Evolutionary conservation across 345 rosid species (phyloP), one percentile per base, ranked within the genome.

Genomic region (Sisymbrium altissimum): DNA sequence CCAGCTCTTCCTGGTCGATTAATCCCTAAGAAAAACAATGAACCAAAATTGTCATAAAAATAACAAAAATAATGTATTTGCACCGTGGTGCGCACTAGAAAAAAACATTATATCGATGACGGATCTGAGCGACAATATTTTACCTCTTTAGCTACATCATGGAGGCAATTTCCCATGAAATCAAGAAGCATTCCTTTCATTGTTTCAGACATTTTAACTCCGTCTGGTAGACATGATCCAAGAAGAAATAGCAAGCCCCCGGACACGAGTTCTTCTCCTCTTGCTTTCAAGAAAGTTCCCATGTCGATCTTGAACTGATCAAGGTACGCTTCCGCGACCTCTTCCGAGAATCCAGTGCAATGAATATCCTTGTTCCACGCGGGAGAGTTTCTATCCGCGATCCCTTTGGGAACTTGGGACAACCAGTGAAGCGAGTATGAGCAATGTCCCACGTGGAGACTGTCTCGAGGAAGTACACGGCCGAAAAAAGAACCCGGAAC

Each of bases 361-460:
- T 85, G 84, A 12, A 85, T 72, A 40, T 81, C 84, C 27, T 73
- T 78, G 60, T 81, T 85, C 81, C 80, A 83, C 0, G 80, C 80
- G 0, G 76, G 71, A 17, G 84, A 80, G 23, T 67, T 15, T 3
- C 65, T 10, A 27, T 83, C 77, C 0, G 29, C 1, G 43, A 82
- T 38, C 23, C 59, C 85, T 50, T 10, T 50, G 11, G 55, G 55
- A 50, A 50, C 66, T 64, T 64, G 66, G 9, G 72, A 81, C 4
- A 81, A 77, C 86, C 84, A 83, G 4, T 85, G 84, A 18, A 85
- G 63, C 0, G 89, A 76, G 49, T 68, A 58, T 11, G 85, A 78
- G 9, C 75, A 81, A 49, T 78, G 68, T 1, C 36, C 81, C 1
- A 87, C 68, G 70, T 82, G 81, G 52, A 85, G 48, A 14, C 86